Evolutionary conservation across 345 rosid species (phyloP).

Genomic region (Draba incana): DNA sequence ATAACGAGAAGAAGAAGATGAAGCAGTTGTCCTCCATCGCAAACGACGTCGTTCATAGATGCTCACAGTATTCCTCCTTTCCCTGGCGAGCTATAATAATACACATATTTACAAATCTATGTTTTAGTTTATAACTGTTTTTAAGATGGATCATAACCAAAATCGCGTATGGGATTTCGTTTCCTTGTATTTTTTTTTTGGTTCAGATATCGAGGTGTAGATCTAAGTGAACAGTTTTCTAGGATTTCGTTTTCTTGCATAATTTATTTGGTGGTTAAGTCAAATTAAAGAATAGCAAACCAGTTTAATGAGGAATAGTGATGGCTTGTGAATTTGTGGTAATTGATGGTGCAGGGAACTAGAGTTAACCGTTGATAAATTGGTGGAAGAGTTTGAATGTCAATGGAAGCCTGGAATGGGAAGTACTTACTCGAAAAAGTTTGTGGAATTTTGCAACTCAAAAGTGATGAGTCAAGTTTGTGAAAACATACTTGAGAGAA

Average conservation of each 20-base stretch:
- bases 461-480: constrained; percentile 53
- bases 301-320: background rate
- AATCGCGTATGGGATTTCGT: background rate
- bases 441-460: constrained; percentile 71
- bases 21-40: constrained; percentile 88
- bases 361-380: constrained; percentile 45
- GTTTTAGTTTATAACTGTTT: background rate
- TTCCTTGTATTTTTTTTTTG: background rate
- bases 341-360: constrained; percentile 53
- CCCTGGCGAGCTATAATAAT: background rate
- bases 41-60: constrained; percentile 59
- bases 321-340: background rate
- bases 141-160: background rate
- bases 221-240: background rate
- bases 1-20: constrained; percentile 39
- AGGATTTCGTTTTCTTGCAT: background rate
- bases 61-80: constrained; percentile 55
- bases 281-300: background rate
- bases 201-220: background rate
- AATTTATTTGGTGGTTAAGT: constrained; percentile 3
- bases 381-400: constrained; percentile 70
- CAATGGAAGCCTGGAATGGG: constrained; percentile 57
- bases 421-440: constrained; percentile 60
- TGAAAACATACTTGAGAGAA: constrained; percentile 56
- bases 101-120: constrained; percentile 15